Percentiles rank a stretch among this genome's conserved stretches.
phyloP scores from a whole-genome alignment of 2,329 filamentous ascomycete genomes.

The Venturia oleaginea region DNA sequence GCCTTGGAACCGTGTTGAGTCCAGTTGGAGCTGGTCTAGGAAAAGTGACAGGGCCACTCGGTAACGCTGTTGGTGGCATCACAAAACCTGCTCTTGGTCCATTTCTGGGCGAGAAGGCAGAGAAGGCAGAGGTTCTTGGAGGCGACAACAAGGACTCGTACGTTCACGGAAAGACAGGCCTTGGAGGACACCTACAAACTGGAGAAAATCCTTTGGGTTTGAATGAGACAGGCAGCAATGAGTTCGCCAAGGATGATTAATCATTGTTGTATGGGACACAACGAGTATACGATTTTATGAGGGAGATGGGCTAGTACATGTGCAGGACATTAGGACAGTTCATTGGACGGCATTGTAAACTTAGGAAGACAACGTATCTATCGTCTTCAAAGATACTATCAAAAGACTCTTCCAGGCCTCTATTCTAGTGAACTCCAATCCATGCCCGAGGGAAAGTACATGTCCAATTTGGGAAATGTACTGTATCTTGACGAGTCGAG shows the following conservation, averaged over 20 bases:
- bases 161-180: conserved; percentile 25
- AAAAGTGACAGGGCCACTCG: conserved; percentile 29
- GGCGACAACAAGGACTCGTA: conserved; percentile 33
- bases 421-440: too few relatives aligned
- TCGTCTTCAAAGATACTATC: too few relatives aligned
- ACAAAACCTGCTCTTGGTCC: conserved; percentile 29
- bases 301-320: background rate
- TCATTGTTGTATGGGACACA: background rate
- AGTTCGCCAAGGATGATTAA: conserved; percentile 24
- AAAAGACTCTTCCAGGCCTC: too few relatives aligned
- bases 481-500: background rate
- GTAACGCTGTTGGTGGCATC: conserved; percentile 27
- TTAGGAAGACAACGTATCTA: background rate
- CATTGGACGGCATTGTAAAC: background rate
- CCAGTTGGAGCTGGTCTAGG: conserved; percentile 31
- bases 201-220: conserved; percentile 31
- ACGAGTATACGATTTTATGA: background rate
- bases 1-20: conserved; percentile 27
- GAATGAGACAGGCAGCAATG: conserved; percentile 29
- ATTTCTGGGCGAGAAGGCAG: conserved; percentile 26
- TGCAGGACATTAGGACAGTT: background rate
- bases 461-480: background rate
- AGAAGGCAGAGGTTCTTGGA: conserved; percentile 28
- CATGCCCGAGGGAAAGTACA: too few relatives aligned
- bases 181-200: conserved; percentile 32